Base-by-base conservation (phyloP, 1,284 basidiomycete species). In the Sporisorium exsertum region DNA sequence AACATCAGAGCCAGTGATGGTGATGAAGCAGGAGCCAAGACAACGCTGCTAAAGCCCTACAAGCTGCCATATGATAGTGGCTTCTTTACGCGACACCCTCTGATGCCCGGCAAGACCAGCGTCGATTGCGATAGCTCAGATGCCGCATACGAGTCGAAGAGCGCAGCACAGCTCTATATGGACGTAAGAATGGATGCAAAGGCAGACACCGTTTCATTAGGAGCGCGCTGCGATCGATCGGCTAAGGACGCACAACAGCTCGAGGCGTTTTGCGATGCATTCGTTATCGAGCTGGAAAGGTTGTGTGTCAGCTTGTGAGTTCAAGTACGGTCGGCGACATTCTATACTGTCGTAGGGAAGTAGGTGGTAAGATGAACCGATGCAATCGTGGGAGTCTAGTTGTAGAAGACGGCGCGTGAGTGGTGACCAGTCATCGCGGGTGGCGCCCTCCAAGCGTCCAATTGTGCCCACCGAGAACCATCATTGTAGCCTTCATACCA, bases 41-140 rank as follows among this genome's bases (percentile, higher is more conserved):
- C 20, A 12, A 18, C 49, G 29, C 33, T 52, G 24, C 43, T 58
- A 18, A 54, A 37, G 33, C 55, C 54, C 20, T 35, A 53, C 55
- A 52, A 32, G 55, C 55, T 57, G 8, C 49, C 32, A 1, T 40
- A 46, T 32, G 54, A 58, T 33, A 64, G 62, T 32, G 62, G 55
- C 24, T 64, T 58, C 62, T 64, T 64, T 32, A 64, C 62, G 18
- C 42, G 12, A 29, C 54, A 58, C 5, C 49, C 54, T 18, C n/a
- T 40, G 29, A 57, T 58, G 55, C 54, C 53, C 2, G 62, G 62
- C 4, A 58, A 32, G 26, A 53, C 53, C 2, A 50, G 27, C 9
- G 55, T 56, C n/a, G 53, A 57, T 24, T 20, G 7, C 15, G 32
- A 42, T 8, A 16, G n/a, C 13, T 33, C 15, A 24, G 53, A 26